Evolutionary conservation across 2,329 filamentous ascomycete species (phyloP), one percentile per base, ranked within the genome.

Genomic region (Cercospora citrullina): DNA sequence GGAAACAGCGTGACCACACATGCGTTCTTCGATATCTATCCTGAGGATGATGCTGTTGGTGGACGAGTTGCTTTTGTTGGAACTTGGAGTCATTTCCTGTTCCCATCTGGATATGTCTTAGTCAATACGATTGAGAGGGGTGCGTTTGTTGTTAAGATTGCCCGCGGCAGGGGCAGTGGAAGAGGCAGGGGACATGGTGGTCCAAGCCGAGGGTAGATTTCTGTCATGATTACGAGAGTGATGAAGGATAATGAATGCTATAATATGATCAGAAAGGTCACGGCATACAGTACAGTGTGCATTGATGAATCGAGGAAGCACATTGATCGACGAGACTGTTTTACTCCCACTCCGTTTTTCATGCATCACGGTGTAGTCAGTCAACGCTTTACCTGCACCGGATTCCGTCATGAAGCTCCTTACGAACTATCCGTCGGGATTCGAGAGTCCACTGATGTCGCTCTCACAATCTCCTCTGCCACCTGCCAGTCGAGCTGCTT

Each of bases 81-180:
- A 9, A 53, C 84, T 83, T 82, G 79, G 18, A 79, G 80, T 57
- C 85, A 84, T 66, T 81, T 82, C 1, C 85, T 85, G 73, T 53
- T 63, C 14, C 80, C 80, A 72, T 82, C 79, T 0, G 84, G 84
- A 2, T 81, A 81, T 69, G 80, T 86, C 65, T 79, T 85, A 8
- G 74, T 86, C 68, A 85, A 86, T 75, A 83, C 80, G 2, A 85
- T 85, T 64, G 84, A 86, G 76, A 77, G 83, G 5, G 84, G 84
- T 69, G 78, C 51, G 9, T 55, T 55, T 26, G 18, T 55, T 39
- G 28, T 42, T 1, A 63, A 63, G 45, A 61, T 61, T 5, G 59
- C 59, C n/a, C 18, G 59, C 8, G 59, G 59, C 0, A 33, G 59
- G 5, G 59, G 59, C 2, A 39, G 30, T n/a, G 59, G 59, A 16